Conservation (phyloP, 1,284 basidiomycete species). For the Microbotryum saponariae region DNA sequence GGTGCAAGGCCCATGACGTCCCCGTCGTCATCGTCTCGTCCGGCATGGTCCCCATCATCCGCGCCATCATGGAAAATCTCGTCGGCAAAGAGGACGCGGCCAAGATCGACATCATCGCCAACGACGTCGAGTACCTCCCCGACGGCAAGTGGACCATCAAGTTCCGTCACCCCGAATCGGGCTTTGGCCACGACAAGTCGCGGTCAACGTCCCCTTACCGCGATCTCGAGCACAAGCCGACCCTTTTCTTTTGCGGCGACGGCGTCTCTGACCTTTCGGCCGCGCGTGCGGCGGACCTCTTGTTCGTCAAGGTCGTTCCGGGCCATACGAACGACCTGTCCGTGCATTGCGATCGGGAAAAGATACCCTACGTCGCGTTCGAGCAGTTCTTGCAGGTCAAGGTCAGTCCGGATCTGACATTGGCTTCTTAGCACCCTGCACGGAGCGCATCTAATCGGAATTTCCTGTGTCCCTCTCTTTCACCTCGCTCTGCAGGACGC, state of each 20-base stretch:
- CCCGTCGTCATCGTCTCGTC: conserved; percentile 80
- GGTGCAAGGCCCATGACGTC: conserved; percentile 36
- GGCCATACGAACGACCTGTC: conserved; percentile 70
- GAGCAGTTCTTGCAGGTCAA: conserved; percentile 40
- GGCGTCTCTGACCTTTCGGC: conserved; percentile 86
- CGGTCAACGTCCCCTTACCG: conserved; percentile 82
- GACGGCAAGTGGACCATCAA: conserved; percentile 74
- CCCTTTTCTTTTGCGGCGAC: conserved; percentile 89
- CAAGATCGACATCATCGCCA: conserved; percentile 80
- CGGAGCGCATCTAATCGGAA: too few species aligned
- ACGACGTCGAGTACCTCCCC: conserved; percentile 59
- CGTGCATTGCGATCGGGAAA: conserved; percentile 55
- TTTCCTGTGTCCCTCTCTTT: too few species aligned
- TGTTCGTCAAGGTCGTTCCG: conserved; percentile 76
- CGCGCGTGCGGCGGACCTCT: conserved; percentile 74
- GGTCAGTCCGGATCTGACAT: conserved; percentile 41
- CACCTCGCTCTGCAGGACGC: conserved; percentile 31
- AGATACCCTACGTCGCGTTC: conserved; percentile 44
- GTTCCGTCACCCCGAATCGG: conserved; percentile 74
- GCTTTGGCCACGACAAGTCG: conserved; percentile 88
- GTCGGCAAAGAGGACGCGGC: conserved; percentile 50
- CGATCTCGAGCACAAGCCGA: conserved; percentile 59
- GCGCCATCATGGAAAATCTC: conserved; percentile 70
- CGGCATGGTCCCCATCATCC: conserved; percentile 86
- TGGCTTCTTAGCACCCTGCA: too few species aligned